Conservation (phyloP, 495 filamentous ascomycete species). For the Penicillium turbatum region DNA sequence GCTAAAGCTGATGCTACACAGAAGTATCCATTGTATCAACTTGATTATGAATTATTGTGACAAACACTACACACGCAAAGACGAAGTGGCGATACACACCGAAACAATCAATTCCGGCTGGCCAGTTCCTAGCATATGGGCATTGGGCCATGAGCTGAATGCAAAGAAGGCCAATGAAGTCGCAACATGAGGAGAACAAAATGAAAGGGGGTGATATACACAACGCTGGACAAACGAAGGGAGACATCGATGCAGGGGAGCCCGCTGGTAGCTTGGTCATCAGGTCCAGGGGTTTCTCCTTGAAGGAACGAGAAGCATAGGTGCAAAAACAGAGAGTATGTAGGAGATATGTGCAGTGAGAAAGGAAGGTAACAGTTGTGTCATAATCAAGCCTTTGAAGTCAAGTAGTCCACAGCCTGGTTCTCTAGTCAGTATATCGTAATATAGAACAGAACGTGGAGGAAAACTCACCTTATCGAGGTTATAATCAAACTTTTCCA, state of each 20-base stretch:
- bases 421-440: constrained; percentile 2
- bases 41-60: constrained; percentile 22
- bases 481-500: constrained; percentile 96
- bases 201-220: constrained; percentile 21
- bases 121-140: neutral
- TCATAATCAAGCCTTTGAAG: constrained; percentile 31
- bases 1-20: too few species aligned
- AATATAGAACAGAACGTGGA: neutral
- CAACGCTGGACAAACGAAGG: constrained; percentile 17
- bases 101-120: neutral
- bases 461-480: constrained; percentile 76
- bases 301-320: constrained; percentile 19
- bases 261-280: neutral
- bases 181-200: constrained; percentile 9
- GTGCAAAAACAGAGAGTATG: constrained; percentile 23
- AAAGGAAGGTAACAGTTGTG: neutral
- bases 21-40: neutral
- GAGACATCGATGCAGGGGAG: constrained; percentile 16
- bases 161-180: constrained; percentile 4
- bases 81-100: neutral
- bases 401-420: constrained; percentile 43
- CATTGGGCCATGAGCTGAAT: neutral
- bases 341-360: constrained; percentile 26
- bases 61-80: constrained; percentile 19
- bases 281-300: constrained; percentile 7